Conservation (phyloP, 2,329 filamentous ascomycete genomes). For the Scopulariopsis brevicaulis region DNA sequence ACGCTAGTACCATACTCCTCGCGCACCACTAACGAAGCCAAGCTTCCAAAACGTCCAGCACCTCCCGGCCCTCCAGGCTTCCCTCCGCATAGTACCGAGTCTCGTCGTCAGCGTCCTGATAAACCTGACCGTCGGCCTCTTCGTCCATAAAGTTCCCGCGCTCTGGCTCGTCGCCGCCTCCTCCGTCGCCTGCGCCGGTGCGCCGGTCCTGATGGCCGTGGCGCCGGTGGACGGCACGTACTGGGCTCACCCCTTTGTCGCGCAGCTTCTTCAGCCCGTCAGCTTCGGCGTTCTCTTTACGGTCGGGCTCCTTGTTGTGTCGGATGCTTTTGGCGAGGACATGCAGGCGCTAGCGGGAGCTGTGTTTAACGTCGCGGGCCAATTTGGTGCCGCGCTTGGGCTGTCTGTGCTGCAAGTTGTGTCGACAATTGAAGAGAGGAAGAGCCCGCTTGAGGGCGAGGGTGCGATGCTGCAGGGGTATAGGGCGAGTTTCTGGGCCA, state of each 20-base stretch:
- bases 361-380: conserved; percentile 47
- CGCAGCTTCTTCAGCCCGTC: conserved; percentile 28
- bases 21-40: conserved; percentile 12
- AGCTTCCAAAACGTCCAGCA: conserved; percentile 39
- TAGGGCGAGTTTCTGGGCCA: conserved; percentile 35
- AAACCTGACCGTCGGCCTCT: conserved; percentile 31
- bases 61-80: conserved; percentile 29
- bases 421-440: conserved; percentile 22
- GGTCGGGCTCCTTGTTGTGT: conserved; percentile 40
- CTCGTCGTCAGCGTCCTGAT: conserved; percentile 28
- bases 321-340: conserved; percentile 40
- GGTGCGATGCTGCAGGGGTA: conserved; percentile 34
- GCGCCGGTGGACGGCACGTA: conserved; percentile 35
- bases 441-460: conserved; percentile 12
- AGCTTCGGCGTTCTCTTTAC: conserved; percentile 40
- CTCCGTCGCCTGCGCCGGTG: conserved; percentile 26
- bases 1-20: not conserved
- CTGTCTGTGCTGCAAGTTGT: conserved; percentile 35
- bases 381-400: conserved; percentile 41
- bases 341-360: conserved; percentile 48
- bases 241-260: conserved; percentile 34
- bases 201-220: conserved; percentile 44
- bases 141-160: conserved; percentile 28
- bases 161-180: conserved; percentile 25
- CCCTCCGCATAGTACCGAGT: conserved; percentile 31